These are phyloP conservation scores for Hordeum vulgare DNA, from an alignment of 176 grass and related monocot species.

Conservation along the genomic window DNA sequence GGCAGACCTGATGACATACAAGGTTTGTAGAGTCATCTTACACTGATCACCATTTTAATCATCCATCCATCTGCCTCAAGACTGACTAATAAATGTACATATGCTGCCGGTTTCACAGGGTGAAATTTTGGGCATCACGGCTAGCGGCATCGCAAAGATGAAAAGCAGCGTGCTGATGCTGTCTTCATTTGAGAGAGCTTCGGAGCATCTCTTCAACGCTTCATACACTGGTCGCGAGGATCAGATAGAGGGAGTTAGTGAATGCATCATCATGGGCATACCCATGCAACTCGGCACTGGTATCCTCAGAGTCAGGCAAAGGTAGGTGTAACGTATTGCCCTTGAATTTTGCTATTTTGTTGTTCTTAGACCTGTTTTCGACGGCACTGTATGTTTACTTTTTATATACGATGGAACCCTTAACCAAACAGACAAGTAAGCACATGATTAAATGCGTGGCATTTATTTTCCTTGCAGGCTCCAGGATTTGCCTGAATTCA, in stretches of 20 bases:
- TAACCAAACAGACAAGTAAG: too few species aligned
- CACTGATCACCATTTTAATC: not conserved
- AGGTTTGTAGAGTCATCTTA: conserved; percentile 31
- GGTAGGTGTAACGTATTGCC: conserved; percentile 26
- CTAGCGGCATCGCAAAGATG: conserved; percentile 84
- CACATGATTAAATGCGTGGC: too few species aligned
- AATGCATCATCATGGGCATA: conserved; percentile 92
- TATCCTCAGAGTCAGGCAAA: conserved; percentile 95
- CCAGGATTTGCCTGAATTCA: conserved; percentile 71
- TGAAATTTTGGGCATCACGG: conserved; percentile 77
- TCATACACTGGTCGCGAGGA: conserved; percentile 70
- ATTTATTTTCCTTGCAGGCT: conserved; percentile 50
- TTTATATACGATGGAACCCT: too few species aligned
- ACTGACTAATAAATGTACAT: not conserved
- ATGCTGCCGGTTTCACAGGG: conserved; percentile 45
- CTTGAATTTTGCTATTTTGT: too few species aligned
- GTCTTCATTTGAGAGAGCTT: conserved; percentile 89
- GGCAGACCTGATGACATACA: conserved; percentile 96
- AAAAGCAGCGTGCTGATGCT: conserved; percentile 87
- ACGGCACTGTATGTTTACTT: too few species aligned
- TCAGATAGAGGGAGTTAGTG: conserved; percentile 81
- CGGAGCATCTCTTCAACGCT: conserved; percentile 90
- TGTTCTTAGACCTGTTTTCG: too few species aligned
- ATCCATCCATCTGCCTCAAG: not conserved
- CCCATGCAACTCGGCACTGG: conserved; percentile 91